Evolutionary conservation across 2,329 filamentous ascomycete species (phyloP), one percentile per base, ranked within the genome.

Genomic region (Aspergillus terreus): DNA sequence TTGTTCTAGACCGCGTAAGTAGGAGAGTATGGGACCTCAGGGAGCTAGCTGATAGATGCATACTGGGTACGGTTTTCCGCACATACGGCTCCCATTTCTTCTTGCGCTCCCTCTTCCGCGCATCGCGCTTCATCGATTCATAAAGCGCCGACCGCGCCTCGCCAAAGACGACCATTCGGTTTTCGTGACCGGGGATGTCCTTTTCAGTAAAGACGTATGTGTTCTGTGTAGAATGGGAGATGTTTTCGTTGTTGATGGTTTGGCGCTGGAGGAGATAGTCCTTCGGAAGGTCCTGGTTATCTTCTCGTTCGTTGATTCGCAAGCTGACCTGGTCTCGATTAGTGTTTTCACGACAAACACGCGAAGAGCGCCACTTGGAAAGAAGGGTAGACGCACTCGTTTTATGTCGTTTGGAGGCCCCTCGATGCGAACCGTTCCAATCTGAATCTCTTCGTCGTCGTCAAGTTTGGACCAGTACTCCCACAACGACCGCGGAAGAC

Each of bases 161-260:
- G 36, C 72, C 73, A 49, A 75, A 75, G 17, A 70, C 63, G 15
- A 71, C 67, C 48, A 71, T 64, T 15, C 72, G 72, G 44, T 75
- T 74, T 54, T 79, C 80, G 73, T 85, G 91, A 35, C 89, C 89
- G 0, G 91, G 88, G 19, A 96, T 80, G 64, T 97, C 90, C 69
- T 95, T 91, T 72, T 99, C 94, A 38, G 88, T 91, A 67, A 99
- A 99, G 51, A 97, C 78, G 67, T 88, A 95, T 17, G 91, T 94
- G 71, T 96, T 96, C 63, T 83, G 83, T 32, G 92, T 83, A 50
- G 70, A 62, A 52, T 71, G 70, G 7, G 66, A 64, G 27, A 68
- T 60, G 35, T 65, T 65, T 53, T 70, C 69, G 9, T 72, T 53
- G n/a, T 82, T 73, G 40, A 76, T 68, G 38, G 83, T 81, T 21